Evolutionary conservation across 2,329 filamentous ascomycete genomes (phyloP).

Genomic region (Colletotrichum phormii): DNA sequence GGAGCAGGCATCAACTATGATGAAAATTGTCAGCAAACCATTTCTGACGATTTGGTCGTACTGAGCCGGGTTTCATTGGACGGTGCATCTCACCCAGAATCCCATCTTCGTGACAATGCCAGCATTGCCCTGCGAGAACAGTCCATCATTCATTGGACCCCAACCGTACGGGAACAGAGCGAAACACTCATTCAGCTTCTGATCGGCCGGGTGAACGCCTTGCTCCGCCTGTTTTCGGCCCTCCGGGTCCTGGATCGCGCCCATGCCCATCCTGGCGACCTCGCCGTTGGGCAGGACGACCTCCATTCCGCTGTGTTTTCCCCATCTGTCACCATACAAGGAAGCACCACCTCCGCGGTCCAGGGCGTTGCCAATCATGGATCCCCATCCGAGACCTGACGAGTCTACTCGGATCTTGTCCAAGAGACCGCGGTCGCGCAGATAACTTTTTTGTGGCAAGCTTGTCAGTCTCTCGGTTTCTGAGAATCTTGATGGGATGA

Average conservation of each 20-base stretch:
- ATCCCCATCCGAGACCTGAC: constrained; percentile 54
- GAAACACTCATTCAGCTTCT: constrained; percentile 43
- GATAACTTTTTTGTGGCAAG: constrained; percentile 40
- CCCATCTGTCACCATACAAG: constrained; percentile 46
- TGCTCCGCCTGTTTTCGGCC: constrained; percentile 40
- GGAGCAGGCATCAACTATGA: constrained; percentile 19
- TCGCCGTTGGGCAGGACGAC: constrained; percentile 58
- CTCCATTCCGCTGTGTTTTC: constrained; percentile 54
- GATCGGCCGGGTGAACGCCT: constrained; percentile 45
- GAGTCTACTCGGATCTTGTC: constrained; percentile 56
- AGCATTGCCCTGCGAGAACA: constrained; percentile 63
- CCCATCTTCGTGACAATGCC: constrained; percentile 68
- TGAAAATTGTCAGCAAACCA: not conserved
- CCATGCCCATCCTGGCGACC: constrained; percentile 59
- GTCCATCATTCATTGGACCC: constrained; percentile 53
- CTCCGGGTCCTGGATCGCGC: constrained; percentile 53
- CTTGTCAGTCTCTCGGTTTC: too few relatives aligned
- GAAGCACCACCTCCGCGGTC: constrained; percentile 61
- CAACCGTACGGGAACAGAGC: constrained; percentile 52
- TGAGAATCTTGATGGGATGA: too few relatives aligned
- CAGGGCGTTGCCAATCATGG: constrained; percentile 57
- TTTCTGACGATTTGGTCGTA: too few relatives aligned
- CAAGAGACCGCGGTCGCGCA: constrained; percentile 52
- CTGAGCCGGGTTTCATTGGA: too few relatives aligned
- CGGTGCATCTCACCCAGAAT: constrained; percentile 42